Conservation (phyloP, 805 yeast genomes). For the Brettanomyces sp. region DNA sequence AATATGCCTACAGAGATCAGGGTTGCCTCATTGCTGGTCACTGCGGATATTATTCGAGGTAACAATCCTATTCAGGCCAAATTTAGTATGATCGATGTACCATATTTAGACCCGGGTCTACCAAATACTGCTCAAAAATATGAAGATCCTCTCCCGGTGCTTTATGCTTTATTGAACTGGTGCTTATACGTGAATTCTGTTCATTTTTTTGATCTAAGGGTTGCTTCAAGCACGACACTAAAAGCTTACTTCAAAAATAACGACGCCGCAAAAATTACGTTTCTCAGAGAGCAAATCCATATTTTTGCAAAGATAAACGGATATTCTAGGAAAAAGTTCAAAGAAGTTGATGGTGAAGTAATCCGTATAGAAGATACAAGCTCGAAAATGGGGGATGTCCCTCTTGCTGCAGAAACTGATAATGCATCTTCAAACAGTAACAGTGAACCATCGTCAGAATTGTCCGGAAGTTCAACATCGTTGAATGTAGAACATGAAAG, state of each 20-base stretch:
- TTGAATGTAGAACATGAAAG: background rate
- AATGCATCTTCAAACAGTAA: background rate
- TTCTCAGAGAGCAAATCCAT: constrained; percentile 57
- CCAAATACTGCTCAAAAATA: constrained; percentile 23
- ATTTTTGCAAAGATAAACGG: constrained; percentile 27
- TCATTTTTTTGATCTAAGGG: constrained; percentile 74
- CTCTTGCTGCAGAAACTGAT: background rate
- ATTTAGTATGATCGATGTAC: constrained; percentile 81
- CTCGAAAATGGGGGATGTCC: too few relatives aligned
- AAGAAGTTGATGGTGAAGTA: background rate
- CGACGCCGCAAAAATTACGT: constrained; percentile 46
- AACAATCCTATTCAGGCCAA: constrained; percentile 60
- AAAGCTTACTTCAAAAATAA: constrained; percentile 63
- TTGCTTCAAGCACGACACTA: constrained; percentile 58
- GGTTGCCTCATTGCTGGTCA: constrained; percentile 58
- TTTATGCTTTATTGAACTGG: constrained; percentile 76
- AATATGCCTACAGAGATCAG: constrained; percentile 58
- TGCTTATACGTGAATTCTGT: constrained; percentile 68
- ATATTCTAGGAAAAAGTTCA: constrained; percentile 8
- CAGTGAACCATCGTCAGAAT: background rate
- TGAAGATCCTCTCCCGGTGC: constrained; percentile 50
- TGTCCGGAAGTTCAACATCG: background rate
- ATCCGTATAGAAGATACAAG: too few relatives aligned
- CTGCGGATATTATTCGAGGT: constrained; percentile 66
- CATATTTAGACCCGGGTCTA: constrained; percentile 66